Evolutionary conservation across 2,329 filamentous ascomycete genomes (phyloP), one percentile per base, ranked within the genome.

Genomic region (Trichoderma sp.): DNA sequence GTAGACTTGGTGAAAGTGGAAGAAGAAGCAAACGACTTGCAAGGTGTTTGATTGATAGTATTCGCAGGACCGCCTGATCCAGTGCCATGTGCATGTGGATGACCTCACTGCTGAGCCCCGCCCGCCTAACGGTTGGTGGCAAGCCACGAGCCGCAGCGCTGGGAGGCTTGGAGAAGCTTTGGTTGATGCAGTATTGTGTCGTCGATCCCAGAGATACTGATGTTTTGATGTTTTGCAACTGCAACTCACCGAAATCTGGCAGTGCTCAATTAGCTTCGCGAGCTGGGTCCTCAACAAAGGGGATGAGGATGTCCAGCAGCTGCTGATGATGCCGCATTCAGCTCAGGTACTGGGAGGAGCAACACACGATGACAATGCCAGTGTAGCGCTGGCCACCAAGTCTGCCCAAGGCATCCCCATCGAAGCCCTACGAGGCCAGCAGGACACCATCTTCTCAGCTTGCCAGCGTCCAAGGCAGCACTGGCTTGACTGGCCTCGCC

Each of bases 131-230:
- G 30, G 30, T 9, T 9, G 58, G 58, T 62, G 58, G 39, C 48
- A 52, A 48, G 58, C 58, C 56, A 39, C 58, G 60, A 47, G 60
- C 60, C 60, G 51, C 43, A 63, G 47, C 60, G 51, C 60, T 63
- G 51, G 51, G 60, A 63, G 60, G 60, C 60, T 63, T 48, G 51
- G 60, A 21, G 51, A 30, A 63, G 50, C 50, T 55, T 48, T 48
- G 55, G 55, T 44, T 15, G 15, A 47, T 4, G 28, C 28, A 28
- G 7, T 30, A 30, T 30, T 7, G 6, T 30, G 30, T 2, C 2
- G 2, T 30, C 7, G 7, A 9, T 9, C 30, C 30, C 2, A 30
- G 30, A 30, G 30, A 30, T 30, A 19, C 30, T 30, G 48, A 30
- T 19, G 43, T 30, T 24, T 24, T 24, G 21, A 24, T 24, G 21